Conservation (phyloP, 768 basidiomycete genomes). For the Rhizopogon roseolus region DNA sequence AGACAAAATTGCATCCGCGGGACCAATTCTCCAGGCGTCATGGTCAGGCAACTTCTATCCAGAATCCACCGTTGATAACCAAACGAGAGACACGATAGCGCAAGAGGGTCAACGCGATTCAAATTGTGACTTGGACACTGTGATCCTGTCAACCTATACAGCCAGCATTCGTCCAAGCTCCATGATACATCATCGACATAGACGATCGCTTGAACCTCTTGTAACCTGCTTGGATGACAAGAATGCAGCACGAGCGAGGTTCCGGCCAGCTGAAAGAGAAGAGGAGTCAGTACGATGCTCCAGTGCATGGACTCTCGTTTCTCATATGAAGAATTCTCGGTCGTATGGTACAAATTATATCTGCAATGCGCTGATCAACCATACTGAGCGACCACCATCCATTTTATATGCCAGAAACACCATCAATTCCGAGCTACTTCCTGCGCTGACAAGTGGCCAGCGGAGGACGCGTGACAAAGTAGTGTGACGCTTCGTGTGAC, state of each 20-base stretch:
- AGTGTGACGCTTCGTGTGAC: conserved; percentile 21
- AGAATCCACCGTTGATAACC: background rate
- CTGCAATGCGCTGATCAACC: background rate
- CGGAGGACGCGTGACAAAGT: conserved; percentile 5
- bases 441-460: background rate
- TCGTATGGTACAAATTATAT: background rate
- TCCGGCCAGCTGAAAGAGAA: background rate
- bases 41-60: background rate
- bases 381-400: background rate
- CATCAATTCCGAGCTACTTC: background rate
- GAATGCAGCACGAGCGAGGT: background rate
- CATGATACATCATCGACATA: background rate
- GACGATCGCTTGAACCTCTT: background rate
- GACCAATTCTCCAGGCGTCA: background rate
- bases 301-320: background rate
- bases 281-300: background rate
- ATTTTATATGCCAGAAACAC: background rate
- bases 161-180: background rate
- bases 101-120: too few relatives aligned
- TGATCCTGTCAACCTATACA: too few relatives aligned
- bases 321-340: background rate
- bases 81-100: background rate
- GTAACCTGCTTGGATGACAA: background rate
- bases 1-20: conserved; percentile 1
- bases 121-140: too few relatives aligned